Base-by-base conservation (phyloP, 805 yeast species). In the Blastobotrys americana region DNA sequence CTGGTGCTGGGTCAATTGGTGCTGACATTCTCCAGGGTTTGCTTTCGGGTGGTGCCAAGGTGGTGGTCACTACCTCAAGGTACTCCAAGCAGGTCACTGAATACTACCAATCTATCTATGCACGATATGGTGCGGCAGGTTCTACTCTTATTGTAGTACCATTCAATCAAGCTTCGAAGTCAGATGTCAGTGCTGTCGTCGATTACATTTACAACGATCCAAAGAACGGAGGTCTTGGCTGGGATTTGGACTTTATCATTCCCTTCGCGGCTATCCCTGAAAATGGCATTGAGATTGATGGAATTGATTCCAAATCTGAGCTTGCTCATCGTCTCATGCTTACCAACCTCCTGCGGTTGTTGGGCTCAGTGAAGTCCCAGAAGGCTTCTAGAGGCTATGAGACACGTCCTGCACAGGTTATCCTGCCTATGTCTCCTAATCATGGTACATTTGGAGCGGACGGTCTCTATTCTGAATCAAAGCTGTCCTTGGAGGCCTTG, bases 251-350 rank as follows among this genome's bases (percentile, higher is more conserved):
- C 71, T 94, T 79, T 55, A 78, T 93, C 53, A 79, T 93, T 65
- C 99, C 99, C 60, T 93, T 93, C 63, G 99, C 97, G 55, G 99
- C 99, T 50, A 90, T 93, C 59, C 97, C 99, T 56, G 99, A 93
- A 73, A 87, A 87, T 65, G 99, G 99, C 64, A 85, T 87, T 60
- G 97, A 95, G 68, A 70, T 93, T 62, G 96, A 88, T 61, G 77
- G 77, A 64, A 84, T 93, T 59, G 97, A 86, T 60, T 90, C 97
- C 44, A 86, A 81, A 68, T 87, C 97, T 47, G 98, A 93, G 72
- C 78, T 93, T 58, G 98, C 99, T 48, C 99, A 93, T 70, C 83
- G 99, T 70, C 84, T 93, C 60, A 93, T 93, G 99, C 77, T 93
- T 67, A 93, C 97, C 60, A 93, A 93, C 74, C 71, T 93, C 57